phyloP scores from a whole-genome alignment of 2,329 filamentous ascomycete species.

The Leptographium procerum region DNA sequence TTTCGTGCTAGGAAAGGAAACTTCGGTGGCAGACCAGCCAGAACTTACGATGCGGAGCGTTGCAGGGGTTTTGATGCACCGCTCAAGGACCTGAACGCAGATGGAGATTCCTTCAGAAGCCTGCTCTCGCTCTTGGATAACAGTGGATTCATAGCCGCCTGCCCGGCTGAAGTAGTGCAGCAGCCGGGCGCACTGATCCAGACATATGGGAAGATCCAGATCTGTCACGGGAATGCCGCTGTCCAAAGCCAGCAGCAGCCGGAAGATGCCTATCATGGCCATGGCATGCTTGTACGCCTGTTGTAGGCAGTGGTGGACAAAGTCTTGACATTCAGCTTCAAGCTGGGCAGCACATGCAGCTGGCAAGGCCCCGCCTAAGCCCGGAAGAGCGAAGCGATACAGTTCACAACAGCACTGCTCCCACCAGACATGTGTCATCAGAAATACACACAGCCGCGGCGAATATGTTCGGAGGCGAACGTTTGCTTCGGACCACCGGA shows the following conservation, averaged over 20 bases:
- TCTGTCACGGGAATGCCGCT: constrained; percentile 40
- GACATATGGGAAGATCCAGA: constrained; percentile 42
- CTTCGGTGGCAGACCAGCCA: not conserved
- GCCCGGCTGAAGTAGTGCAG: constrained; percentile 31
- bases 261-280: constrained; percentile 45
- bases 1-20: not conserved
- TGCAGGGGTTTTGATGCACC: constrained; percentile 39
- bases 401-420: constrained; percentile 47
- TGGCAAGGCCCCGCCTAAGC: constrained; percentile 39
- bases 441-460: constrained; percentile 42
- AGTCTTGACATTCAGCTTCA: constrained; percentile 26
- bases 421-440: constrained; percentile 52
- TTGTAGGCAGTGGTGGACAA: constrained; percentile 35
- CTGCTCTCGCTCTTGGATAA: constrained; percentile 29
- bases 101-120: constrained; percentile 38
- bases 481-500: constrained; percentile 46
- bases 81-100: constrained; percentile 38
- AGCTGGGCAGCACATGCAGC: constrained; percentile 31
- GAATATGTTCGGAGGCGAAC: constrained; percentile 45
- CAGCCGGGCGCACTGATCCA: constrained; percentile 43
- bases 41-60: constrained; percentile 33
- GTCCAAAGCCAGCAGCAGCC: constrained; percentile 37
- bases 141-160: constrained; percentile 25
- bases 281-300: constrained; percentile 43
- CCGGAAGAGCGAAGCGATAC: constrained; percentile 40